These are phyloP conservation scores for Madurella fahalii DNA, from an alignment of 2,329 filamentous ascomycete genomes.

Conservation along the genomic window DNA sequence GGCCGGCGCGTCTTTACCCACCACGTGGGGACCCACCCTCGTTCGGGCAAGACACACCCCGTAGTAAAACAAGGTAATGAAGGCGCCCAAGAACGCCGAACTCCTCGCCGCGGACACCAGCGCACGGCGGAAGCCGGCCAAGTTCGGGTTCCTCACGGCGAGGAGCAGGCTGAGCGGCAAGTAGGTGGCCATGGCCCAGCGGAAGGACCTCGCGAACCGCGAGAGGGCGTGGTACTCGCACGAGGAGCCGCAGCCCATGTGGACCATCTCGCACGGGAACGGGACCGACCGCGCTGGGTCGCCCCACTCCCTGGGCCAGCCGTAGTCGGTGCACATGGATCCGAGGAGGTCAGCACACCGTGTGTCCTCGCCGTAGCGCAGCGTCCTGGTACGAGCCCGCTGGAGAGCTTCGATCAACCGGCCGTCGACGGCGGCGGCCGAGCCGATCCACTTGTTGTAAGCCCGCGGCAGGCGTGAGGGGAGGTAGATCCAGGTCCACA, in stretches of 20 bases:
- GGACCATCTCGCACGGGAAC: conserved; percentile 78
- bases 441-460: conserved; percentile 79
- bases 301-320: conserved; percentile 65
- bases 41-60: conserved; percentile 75
- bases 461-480: conserved; percentile 65
- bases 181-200: conserved; percentile 72
- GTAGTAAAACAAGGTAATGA: conserved; percentile 80
- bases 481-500: conserved; percentile 85
- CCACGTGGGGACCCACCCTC: conserved; percentile 64
- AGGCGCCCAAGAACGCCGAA: conserved; percentile 72
- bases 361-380: conserved; percentile 70
- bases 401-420: conserved; percentile 72
- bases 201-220: conserved; percentile 66
- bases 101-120: conserved; percentile 61
- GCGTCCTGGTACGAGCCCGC: conserved; percentile 56
- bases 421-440: conserved; percentile 68
- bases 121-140: conserved; percentile 44
- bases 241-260: conserved; percentile 69
- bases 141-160: conserved; percentile 48
- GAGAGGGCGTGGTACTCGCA: conserved; percentile 71
- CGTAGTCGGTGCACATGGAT: conserved; percentile 68
- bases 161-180: conserved; percentile 69
- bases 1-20: conserved; percentile 47
- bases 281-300: conserved; percentile 66
- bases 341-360: conserved; percentile 64